Evolutionary conservation across 306 rosid species (phyloP), one percentile per base, ranked within the genome.

Genomic region (Rosa persica): DNA sequence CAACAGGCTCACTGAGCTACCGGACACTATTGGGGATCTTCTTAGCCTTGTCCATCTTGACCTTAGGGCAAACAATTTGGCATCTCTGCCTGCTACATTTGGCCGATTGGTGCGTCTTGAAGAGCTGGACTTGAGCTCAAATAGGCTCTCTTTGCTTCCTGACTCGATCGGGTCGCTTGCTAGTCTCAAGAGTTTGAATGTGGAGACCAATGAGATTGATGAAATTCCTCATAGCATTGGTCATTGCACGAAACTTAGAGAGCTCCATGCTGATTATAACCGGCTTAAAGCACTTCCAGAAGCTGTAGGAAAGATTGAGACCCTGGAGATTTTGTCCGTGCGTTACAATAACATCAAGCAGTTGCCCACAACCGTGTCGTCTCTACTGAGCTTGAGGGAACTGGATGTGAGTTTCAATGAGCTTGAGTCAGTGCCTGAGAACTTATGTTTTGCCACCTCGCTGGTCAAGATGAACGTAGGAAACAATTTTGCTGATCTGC

Each of bases 371-470:
- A 93, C 98, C 65, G 84, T 93, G 97, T 86, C 97, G 11, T 88
- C 94, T 76, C 84, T 93, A 4, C 66, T 77, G 73, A 88, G 87
- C 85, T 86, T 93, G 81, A 93, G 82, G 90, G 95, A 93, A 83
- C 93, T 93, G 51, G 81, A 89, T 78, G 92, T 91, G 17, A 93
- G 95, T 78, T 93, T 93, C 87, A 93, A 93, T 70, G 98, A 91
- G 87, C 97, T 93, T 1, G 97, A 93, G 85, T 76, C 87, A 0
- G 89, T 93, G 64, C 98, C 98, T 22, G 98, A 93, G 92, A 93
- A 90, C 86, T 80, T 93, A 17, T 91, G 98, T 75, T 91, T 93
- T 39, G 95, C 97, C 43, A 91, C 91, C 82, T 79, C 86, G 6
- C 93, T 93, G n/a, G 90, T 89, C 83, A 93, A 91, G 89, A 79